These are phyloP conservation scores for Picea abies DNA, from an alignment of 83 land plant species.

Conservation along the genomic window DNA sequence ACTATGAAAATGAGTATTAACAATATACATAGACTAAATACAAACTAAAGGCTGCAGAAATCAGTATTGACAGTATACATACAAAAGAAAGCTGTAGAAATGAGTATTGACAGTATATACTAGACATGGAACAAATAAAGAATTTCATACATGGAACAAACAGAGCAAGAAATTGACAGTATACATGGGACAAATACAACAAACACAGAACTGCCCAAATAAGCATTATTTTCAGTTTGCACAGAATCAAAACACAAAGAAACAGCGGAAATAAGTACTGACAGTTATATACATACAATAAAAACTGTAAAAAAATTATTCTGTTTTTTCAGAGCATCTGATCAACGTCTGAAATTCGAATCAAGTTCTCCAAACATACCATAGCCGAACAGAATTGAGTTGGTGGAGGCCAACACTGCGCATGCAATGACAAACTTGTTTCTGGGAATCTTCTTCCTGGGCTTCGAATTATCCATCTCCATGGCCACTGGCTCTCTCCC, in stretches of 20 bases:
- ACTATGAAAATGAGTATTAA: no score
- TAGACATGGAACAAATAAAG: no score
- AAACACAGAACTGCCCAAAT: no score
- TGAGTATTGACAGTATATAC: no score
- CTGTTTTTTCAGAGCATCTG: neutral
- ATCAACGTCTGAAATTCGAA: neutral
- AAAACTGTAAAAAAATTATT: neutral
- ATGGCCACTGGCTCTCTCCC: no score
- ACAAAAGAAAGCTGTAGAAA: no score
- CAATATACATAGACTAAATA: no score
- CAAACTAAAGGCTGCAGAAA: no score
- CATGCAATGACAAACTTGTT: conserved; percentile 45
- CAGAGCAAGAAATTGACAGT: no score
- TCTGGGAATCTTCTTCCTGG: neutral
- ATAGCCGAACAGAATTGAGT: conserved; percentile 50
- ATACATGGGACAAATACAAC: no score
- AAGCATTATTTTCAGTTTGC: neutral
- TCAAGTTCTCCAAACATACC: conserved; percentile 21
- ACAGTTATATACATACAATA: neutral
- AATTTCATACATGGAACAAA: no score
- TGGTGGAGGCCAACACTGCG: conserved; percentile 45
- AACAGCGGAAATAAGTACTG: neutral
- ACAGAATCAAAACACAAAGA: neutral
- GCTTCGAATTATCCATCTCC: neutral
- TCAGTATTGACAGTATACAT: no score